Evolutionary conservation across 441 rosid genomes (phyloP), one percentile per base, ranked within the genome.

Genomic region (Croton setiger): DNA sequence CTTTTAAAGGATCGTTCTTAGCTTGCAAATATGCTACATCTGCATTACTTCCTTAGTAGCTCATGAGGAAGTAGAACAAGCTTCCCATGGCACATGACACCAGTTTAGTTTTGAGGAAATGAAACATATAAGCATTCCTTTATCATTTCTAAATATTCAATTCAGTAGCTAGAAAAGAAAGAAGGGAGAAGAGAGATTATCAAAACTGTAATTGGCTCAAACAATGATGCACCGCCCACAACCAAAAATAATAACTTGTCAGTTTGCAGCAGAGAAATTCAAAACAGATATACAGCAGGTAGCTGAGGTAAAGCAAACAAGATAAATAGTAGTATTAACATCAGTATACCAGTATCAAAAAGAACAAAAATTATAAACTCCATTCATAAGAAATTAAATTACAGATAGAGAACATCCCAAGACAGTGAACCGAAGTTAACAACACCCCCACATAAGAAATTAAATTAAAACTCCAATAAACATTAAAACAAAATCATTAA

Each of bases 361-460:
- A 36, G 23, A 41, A 44, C 11, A 20, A 18, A 65, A 64, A 65
- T n/a, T 18, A 36, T 65, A 12, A 60, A 13, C 13, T 7, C 27
- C 18, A 13, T 7, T 18, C 49, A 0, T 7, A 20, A 59, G 35
- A 52, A 14, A 20, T 13, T 20, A 41, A 41, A 53, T 70, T 70
- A 51, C 18, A 61, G 41, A n/a, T 37, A 36, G n/a, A 52, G 63
- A 39, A 11, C 17, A 41, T 55, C 70, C 62, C 54, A n/a, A 23
- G 35, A 41, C 39, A 51, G 18, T 15, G 4, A 53, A 7, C 33
- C 14, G 6, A 17, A 9, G 9, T 1, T 39, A 45, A 33, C 31
- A 68, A n/a, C 55, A 67, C 15, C 39, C 39, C n/a, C 44, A 18
- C 10, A 62, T 23, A 54, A 71, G 23, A n/a, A n/a, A n/a, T n/a